Conservation (phyloP, 1,284 basidiomycete species). For the Bondarzewia mesenterica region DNA sequence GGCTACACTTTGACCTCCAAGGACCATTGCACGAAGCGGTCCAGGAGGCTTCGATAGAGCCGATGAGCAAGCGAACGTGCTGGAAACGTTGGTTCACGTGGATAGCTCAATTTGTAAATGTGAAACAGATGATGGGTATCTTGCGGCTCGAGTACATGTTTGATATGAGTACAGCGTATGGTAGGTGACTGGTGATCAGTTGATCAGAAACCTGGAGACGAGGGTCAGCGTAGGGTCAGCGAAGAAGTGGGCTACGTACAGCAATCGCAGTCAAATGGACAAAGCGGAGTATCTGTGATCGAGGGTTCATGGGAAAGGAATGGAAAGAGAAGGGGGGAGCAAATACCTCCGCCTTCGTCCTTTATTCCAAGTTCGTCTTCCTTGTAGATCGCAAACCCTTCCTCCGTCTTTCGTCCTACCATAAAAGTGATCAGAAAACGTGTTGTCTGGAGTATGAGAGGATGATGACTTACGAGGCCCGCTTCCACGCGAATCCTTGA, state of each 20-base stretch:
- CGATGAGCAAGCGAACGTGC: constrained; percentile 13
- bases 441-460: constrained; percentile 6
- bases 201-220: constrained; percentile 10
- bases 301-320: constrained; percentile 2
- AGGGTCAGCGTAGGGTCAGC: not conserved
- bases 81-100: not conserved
- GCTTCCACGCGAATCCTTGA: constrained; percentile 72
- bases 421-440: constrained; percentile 2
- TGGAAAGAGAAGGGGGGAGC: constrained; percentile 7
- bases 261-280: constrained; percentile 81
- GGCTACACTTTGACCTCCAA: constrained; percentile 60
- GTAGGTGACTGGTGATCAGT: no score
- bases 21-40: constrained; percentile 30
- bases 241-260: constrained; percentile 43
- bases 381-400: constrained; percentile 81
- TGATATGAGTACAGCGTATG: no score
- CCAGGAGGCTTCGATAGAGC: constrained; percentile 60
- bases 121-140: not conserved
- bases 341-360: constrained; percentile 69
- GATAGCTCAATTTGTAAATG: not conserved
- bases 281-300: constrained; percentile 34
- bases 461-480: constrained; percentile 42
- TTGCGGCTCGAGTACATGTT: no score
- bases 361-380: constrained; percentile 79
- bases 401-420: constrained; percentile 74